Conservation (phyloP, 1,284 basidiomycete genomes). For the Heterobasidion parviporum region DNA sequence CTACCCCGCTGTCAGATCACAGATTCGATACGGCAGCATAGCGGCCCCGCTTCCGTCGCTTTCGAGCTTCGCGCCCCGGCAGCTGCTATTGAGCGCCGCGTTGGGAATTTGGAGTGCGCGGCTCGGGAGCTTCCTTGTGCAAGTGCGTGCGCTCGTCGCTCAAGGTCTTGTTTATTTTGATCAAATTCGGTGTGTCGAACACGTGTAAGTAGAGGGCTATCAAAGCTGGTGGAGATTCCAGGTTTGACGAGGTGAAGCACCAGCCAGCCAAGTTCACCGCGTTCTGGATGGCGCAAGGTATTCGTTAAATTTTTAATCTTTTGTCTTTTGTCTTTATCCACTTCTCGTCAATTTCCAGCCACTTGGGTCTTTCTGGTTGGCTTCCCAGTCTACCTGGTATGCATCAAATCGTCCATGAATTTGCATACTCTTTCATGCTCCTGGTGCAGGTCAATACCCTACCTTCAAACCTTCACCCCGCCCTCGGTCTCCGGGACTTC, state of each 20-base stretch:
- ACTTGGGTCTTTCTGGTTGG: constrained; percentile 67
- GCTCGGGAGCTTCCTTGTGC: constrained; percentile 55
- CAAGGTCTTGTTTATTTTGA: not conserved
- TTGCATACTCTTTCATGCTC: constrained; percentile 7
- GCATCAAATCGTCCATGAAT: not conserved
- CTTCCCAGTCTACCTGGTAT: constrained; percentile 56
- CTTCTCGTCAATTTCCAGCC: constrained; percentile 27
- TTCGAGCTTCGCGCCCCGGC: constrained; percentile 48
- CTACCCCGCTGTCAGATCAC: constrained; percentile 44
- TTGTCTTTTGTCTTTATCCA: not conserved
- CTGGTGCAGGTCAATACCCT: constrained; percentile 43
- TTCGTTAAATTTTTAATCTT: not conserved
- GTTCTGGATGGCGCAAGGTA: constrained; percentile 68
- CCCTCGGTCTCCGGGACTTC: constrained; percentile 53
- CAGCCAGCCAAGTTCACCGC: constrained; percentile 50
- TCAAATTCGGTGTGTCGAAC: not conserved
- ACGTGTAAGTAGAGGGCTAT: constrained; percentile 29
- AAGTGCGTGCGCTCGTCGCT: constrained; percentile 22
- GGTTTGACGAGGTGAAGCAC: constrained; percentile 66
- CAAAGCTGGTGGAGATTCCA: constrained; percentile 48
- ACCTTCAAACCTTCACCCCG: constrained; percentile 47
- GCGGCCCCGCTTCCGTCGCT: constrained; percentile 31
- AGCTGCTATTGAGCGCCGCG: constrained; percentile 48
- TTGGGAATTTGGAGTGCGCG: constrained; percentile 54
- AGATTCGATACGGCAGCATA: constrained; percentile 29